Base-by-base conservation (phyloP, 2,329 filamentous ascomycete genomes). In the Venturia carpophila region DNA sequence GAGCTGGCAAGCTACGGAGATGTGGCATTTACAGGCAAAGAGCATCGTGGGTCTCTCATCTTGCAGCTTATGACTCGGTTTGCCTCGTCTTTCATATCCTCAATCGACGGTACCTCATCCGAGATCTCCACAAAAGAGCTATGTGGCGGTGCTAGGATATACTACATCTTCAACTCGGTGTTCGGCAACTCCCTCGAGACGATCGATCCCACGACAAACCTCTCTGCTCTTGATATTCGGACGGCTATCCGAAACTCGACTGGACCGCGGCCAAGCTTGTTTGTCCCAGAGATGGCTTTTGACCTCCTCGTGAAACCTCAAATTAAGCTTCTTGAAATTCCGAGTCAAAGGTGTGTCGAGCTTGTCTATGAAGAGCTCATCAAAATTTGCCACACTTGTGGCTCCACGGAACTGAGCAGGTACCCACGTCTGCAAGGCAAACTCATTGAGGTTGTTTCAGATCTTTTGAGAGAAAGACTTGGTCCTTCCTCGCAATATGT, bases 91-190 rank as follows among this genome's bases (percentile, higher is more conserved):
- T 99, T 99, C 78, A 97, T 97, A 73, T 93, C 94, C 6, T 97
- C 94, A 15, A 99, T 99, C 68, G 94, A 99, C 74, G 94, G 94
- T 81, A 99, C 94, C 9, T 97, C 93, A 5, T 96, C 92, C 17
- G 93, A 99, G 74, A 99, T 99, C 68, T 97, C 94, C 21, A 99
- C 94, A 45, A 97, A 99, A 78, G 94, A 97, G 78, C 85, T 97
- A 13, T 96, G 92, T 71, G 92, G 92, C 73, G 92, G 92, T 73
- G 92, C 92, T 60, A 86, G 93, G 67, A 97, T 97, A 73, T 97
- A 97, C 79, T 97, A 97, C 78, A 97, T 97, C 70, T 97, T 97
- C 83, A 97, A 97, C 79, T 96, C 92, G 5, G 93, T 97, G 55
- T 99, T 97, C 76, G 94, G 94, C 66, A 97, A 93, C 77, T 95